phyloP scores from a whole-genome alignment of 2,329 filamentous ascomycete species.

The Aureobasidium uvarum region DNA sequence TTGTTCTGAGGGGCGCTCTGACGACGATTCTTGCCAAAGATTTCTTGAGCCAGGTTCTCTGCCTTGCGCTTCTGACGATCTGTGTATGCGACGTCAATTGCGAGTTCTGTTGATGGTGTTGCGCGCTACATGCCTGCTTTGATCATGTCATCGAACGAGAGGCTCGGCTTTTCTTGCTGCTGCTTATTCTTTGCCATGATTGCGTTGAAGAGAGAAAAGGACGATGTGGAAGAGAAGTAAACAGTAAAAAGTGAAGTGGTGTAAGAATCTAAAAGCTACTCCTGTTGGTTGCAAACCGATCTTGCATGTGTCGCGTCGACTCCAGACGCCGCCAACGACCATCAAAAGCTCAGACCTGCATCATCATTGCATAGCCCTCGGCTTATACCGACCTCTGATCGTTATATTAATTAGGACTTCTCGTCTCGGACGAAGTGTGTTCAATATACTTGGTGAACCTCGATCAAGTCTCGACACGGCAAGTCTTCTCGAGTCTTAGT shows the following conservation, averaged over 20 bases:
- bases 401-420: not conserved
- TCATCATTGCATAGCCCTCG: conserved; percentile 21
- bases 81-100: conserved; percentile 37
- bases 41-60: conserved; percentile 67
- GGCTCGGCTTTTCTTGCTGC: conserved; percentile 34
- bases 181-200: conserved; percentile 23
- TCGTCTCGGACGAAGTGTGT: not conserved
- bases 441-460: no score
- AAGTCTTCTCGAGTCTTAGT: no score
- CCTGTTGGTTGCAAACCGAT: conserved; percentile 15
- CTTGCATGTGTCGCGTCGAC: conserved; percentile 23
- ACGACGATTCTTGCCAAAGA: conserved; percentile 63
- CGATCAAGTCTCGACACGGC: no score
- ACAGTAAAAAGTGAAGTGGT: not conserved
- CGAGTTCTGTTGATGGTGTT: conserved; percentile 1
- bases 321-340: conserved; percentile 1
- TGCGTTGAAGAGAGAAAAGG: not conserved
- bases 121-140: conserved; percentile 44
- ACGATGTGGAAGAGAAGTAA: not conserved
- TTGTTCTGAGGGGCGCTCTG: conserved; percentile 55
- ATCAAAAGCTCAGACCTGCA: conserved; percentile 19
- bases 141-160: conserved; percentile 54
- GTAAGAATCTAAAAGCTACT: not conserved
- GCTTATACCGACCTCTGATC: conserved; percentile 9
- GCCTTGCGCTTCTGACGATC: conserved; percentile 69